phyloP scores from a whole-genome alignment of 2,329 filamentous ascomycete genomes.

The Phaeosphaeriaceae sp. region DNA sequence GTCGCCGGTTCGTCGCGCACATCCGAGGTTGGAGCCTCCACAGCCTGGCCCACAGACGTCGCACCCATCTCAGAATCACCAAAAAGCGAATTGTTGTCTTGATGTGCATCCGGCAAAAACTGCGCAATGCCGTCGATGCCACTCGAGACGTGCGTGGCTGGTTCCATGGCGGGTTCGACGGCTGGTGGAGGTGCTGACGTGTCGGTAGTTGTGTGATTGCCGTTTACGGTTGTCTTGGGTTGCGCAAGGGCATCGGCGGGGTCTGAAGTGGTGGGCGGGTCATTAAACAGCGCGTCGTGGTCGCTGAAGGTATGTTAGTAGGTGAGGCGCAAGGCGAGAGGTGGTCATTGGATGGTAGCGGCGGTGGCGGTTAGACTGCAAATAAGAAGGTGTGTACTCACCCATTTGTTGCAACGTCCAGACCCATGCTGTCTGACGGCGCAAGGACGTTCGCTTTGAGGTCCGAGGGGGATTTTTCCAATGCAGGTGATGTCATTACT shows the following conservation, averaged over 20 bases:
- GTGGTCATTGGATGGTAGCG: not conserved
- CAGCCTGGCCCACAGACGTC: conserved; percentile 47
- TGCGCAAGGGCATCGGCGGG: conserved; percentile 26
- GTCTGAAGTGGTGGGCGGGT: conserved; percentile 28
- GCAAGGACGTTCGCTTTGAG: conserved; percentile 59
- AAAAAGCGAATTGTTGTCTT: conserved; percentile 51
- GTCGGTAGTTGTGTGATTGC: conserved; percentile 34
- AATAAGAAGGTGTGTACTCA: conserved; percentile 52
- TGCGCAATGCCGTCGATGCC: conserved; percentile 54
- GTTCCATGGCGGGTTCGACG: conserved; percentile 43
- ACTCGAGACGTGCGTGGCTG: conserved; percentile 50
- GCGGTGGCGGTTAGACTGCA: conserved; percentile 2
- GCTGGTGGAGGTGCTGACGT: conserved; percentile 32
- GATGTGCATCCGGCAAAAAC: conserved; percentile 51
- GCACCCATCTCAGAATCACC: conserved; percentile 34
- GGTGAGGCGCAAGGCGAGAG: conserved; percentile 12
- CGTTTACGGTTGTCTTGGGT: conserved; percentile 39
- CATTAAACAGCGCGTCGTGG: conserved; percentile 47
- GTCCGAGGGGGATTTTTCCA: conserved; percentile 51
- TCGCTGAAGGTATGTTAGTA: conserved; percentile 34
- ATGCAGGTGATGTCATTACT: conserved; percentile 49
- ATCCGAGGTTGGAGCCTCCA: conserved; percentile 50
- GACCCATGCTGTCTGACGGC: conserved; percentile 59
- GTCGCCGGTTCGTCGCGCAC: conserved; percentile 36
- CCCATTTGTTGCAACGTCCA: conserved; percentile 65